These are phyloP conservation scores for Sporothrix pseudoabietina DNA, from an alignment of 2,329 filamentous ascomycete species.

Conservation along the genomic window DNA sequence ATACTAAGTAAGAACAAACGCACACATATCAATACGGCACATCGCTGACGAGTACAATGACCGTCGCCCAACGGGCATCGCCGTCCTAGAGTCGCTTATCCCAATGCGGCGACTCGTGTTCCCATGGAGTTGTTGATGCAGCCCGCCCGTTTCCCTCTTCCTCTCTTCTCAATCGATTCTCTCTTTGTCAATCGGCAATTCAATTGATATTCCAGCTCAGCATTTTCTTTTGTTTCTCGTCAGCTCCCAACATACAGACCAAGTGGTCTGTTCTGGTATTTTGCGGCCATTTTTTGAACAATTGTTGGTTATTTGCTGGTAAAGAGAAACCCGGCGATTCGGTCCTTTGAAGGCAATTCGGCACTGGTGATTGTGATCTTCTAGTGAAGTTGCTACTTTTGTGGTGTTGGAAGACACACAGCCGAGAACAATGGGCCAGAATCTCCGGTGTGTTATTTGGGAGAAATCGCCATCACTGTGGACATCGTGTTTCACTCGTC, in stretches of 20 bases:
- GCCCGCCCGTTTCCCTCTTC: not conserved
- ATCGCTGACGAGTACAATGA: not conserved
- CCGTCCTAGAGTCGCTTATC: not conserved
- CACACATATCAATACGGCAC: not conserved
- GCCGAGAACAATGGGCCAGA: no score
- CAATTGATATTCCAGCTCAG: not conserved
- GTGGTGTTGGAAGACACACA: not conserved
- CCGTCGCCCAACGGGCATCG: not conserved
- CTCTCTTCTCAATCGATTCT: not conserved
- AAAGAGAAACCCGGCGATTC: not conserved
- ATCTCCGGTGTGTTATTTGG: no score
- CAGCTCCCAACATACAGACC: not conserved
- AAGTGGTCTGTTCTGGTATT: not conserved
- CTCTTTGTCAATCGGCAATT: not conserved
- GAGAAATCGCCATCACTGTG: not conserved
- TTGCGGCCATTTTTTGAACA: not conserved
- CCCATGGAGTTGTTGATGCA: not conserved
- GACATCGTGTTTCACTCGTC: not conserved
- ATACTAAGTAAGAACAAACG: not conserved
- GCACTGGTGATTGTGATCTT: conserved; percentile 13
- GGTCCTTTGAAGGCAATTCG: conserved; percentile 4
- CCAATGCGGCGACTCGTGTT: not conserved
- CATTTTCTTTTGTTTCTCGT: not conserved
- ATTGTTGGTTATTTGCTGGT: not conserved
- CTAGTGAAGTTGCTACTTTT: not conserved